Base-by-base conservation (phyloP, 2,329 filamentous ascomycete species). In the Parascedosporium putredinis region DNA sequence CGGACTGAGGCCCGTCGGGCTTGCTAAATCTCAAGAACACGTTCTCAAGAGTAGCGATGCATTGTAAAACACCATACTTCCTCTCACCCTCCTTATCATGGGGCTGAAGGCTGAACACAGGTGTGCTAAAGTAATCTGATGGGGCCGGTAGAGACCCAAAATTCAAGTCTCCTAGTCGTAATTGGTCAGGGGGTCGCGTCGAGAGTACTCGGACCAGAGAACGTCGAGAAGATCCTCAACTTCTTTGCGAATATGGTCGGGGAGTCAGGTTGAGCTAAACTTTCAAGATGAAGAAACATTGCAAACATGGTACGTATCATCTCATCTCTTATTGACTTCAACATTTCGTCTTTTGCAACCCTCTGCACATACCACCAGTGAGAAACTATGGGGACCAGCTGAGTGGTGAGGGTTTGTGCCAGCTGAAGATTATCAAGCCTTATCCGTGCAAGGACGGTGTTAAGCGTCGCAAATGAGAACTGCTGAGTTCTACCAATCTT, bases 131-230 rank as follows among this genome's bases (percentile, higher is more conserved):
- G 56, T 65, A 71, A 57, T 71, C 65, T 49, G 57, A 51, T 55
- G 71, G 60, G 60, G 69, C 59, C 59, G 62, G 57, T 59, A 73
- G 62, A 56, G 70, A 56, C 43, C 73, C 60, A 54, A 86, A 85
- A 1, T 73, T 68, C 23, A 96, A 62, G 57, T 96, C 86, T 53
- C 87, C 81, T n/a, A 94, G 67, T 55, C 88, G 84, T 9, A 97
- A 72, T 33, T 83, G 78, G 45, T 86, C 82, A 52, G 80, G 79
- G 86, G 81, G 31, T 80, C 73, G 53, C 88, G 77, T 55, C 74
- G 82, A 3, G 79, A 73, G 64, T 97, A 97, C 58, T 96, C 91
- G 7, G 69, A 68, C 69, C 83, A 84, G n/a, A 98, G 66, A 3
- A 76, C 72, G 42, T 89, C 83, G 29, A 82, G 62, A 2, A 96